Evolutionary conservation across 257 asterid species (phyloP), one percentile per base, ranked within the genome.

Genomic region (Scutellaria barbata): DNA sequence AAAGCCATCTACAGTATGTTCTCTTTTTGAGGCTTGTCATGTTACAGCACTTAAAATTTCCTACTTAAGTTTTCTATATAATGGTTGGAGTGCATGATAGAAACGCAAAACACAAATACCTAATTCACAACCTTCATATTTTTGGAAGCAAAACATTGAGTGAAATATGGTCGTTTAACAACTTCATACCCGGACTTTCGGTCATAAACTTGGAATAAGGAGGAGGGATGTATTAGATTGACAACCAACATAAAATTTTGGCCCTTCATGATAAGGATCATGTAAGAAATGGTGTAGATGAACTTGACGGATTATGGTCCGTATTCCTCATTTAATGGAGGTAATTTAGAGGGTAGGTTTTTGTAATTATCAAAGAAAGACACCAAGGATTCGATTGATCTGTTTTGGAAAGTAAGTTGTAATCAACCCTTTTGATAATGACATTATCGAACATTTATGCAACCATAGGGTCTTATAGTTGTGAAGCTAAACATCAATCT

Each of bases 1-100:
- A 55, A 79, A 70, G 54, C 63, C 63, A 47, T 30, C 74, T 17
- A 3, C 69, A 33, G 82, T 69, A 73, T 2, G 77, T 74, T 63
- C 10, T 66, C 56, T 7, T 50, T 22, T 4, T 3, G n/a, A n/a
- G 8, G 55, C 54, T 20, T 62, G 10, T n/a, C 3, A 12, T 47
- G 33, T 52, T 72, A 39, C 20, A 50, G 6, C 67, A 45, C 22
- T 7, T 5, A 0, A n/a, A 53, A 12, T 22, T 51, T 42, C n/a
- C 5, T 18, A 1, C 18, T 57, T 57, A 17, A 57, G 70, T 41
- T n/a, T 53, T 68, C 12, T 17, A 20, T 20, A 5, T 8, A 11
- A 48, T 14, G 8, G 9, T 3, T 4, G 58, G 12, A 52, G 33
- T 30, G 35, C 35, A 30, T 30, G 4, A 30, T 30, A 33, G 63